phyloP scores from a whole-genome alignment of 2,329 filamentous ascomycete species.

The Emydomyces testavorans region DNA sequence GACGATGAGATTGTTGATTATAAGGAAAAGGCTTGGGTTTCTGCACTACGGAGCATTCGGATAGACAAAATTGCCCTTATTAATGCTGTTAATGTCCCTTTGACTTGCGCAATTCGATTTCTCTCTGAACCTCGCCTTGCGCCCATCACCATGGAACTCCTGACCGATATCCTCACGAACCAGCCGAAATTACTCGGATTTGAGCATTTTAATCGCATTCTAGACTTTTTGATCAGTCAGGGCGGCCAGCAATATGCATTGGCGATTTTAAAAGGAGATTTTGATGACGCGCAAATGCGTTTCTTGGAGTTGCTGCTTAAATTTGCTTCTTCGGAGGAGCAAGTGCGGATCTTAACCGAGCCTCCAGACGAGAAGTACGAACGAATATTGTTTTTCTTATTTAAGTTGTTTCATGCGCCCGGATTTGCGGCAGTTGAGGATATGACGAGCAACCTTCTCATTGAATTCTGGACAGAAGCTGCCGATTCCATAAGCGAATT shows the following conservation, averaged over 20 bases:
- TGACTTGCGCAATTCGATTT: constrained; percentile 15
- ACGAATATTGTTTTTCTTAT: constrained; percentile 28
- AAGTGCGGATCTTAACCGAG: constrained; percentile 23
- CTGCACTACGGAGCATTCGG: constrained; percentile 12
- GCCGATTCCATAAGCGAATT: constrained; percentile 31
- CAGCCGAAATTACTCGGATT: constrained; percentile 21
- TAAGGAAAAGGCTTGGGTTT: constrained; percentile 15
- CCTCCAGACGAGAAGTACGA: constrained; percentile 25
- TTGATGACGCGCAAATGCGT: constrained; percentile 29
- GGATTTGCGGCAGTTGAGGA: constrained; percentile 34
- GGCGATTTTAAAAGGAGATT: constrained; percentile 27
- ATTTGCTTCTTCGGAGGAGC: constrained; percentile 26
- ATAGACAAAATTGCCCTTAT: constrained; percentile 8
- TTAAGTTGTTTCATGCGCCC: constrained; percentile 31
- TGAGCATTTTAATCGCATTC: constrained; percentile 22
- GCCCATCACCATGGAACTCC: constrained; percentile 24
- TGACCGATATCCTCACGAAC: constrained; percentile 27
- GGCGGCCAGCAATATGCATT: constrained; percentile 26
- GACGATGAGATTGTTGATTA: not conserved
- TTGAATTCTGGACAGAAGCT: constrained; percentile 36
- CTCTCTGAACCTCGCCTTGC: constrained; percentile 23
- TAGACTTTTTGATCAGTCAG: constrained; percentile 28
- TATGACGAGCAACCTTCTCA: constrained; percentile 25
- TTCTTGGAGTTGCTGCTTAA: constrained; percentile 33
- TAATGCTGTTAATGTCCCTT: constrained; percentile 3